Conservation (phyloP, 108 stramenopile genomes). For the Pseudonitzschia multistriata region DNA sequence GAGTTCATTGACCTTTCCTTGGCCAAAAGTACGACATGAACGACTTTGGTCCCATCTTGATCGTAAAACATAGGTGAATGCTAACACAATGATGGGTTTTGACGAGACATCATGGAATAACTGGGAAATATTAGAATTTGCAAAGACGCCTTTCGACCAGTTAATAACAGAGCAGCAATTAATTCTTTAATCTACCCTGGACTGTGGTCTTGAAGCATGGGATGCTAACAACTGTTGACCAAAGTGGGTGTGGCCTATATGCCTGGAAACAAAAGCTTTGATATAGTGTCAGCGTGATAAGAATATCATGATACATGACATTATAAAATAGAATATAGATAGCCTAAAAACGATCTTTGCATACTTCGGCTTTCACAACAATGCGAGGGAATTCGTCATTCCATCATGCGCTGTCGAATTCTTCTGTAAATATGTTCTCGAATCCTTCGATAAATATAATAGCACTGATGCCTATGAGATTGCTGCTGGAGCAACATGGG, state of each 20-base stretch:
- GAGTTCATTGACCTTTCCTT: not conserved
- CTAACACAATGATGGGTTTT: not conserved
- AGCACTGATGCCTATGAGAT: slow-evolving; percentile 17
- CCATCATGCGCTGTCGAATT: too few relatives aligned
- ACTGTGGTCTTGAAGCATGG: not conserved
- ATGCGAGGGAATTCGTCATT: too few relatives aligned
- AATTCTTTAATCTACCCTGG: not conserved
- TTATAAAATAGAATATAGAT: too few relatives aligned
- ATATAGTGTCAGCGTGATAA: too few relatives aligned
- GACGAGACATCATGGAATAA: not conserved
- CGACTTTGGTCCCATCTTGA: not conserved
- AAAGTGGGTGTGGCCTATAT: too few relatives aligned
- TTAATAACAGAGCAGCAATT: not conserved
- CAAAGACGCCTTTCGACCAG: not conserved
- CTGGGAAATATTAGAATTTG: not conserved
- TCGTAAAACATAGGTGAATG: not conserved
- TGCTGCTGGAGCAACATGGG: slow-evolving; percentile 18
- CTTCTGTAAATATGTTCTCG: too few relatives aligned
- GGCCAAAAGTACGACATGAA: not conserved
- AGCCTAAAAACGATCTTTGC: not conserved
- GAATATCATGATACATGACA: too few relatives aligned
- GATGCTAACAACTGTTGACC: not conserved
- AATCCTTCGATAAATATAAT: slow-evolving; percentile 9
- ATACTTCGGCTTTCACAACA: not conserved
- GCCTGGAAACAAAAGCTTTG: too few relatives aligned